These are phyloP conservation scores for Amoebophrya sp. DNA, from an alignment of 169 alveolate species.

Conservation along the genomic window DNA sequence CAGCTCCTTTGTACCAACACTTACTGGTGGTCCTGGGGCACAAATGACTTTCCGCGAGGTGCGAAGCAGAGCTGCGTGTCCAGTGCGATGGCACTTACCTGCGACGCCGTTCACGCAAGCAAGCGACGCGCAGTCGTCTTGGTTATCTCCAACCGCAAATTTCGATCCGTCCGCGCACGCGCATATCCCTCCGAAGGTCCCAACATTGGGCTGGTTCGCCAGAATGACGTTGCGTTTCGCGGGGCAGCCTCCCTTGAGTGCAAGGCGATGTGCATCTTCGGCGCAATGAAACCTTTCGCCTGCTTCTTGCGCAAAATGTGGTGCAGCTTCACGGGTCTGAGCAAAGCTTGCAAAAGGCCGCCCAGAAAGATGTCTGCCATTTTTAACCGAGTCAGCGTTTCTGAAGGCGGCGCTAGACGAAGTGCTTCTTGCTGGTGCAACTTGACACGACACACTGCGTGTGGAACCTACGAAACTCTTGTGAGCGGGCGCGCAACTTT, in stretches of 20 bases:
- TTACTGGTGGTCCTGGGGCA: no score
- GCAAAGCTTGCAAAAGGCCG: no score
- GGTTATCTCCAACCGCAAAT: background rate
- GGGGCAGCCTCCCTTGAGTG: background rate
- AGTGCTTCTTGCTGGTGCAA: no score
- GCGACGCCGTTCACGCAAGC: background rate
- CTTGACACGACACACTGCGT: no score
- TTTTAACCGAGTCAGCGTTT: no score
- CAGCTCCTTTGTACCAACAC: no score
- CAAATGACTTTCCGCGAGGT: background rate
- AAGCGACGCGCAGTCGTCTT: background rate
- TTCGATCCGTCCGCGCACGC: background rate
- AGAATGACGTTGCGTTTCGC: background rate
- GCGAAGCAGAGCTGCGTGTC: background rate
- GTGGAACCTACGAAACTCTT: background rate
- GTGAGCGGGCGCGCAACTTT: no score
- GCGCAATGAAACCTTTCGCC: no score
- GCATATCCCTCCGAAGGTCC: background rate
- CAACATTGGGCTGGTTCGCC: background rate
- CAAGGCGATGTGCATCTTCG: background rate
- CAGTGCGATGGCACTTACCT: background rate
- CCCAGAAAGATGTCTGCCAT: no score
- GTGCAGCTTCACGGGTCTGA: no score
- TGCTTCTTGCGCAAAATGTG: no score
- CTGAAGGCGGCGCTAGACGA: no score